Evolutionary conservation across 208 protist genomes (phyloP).

Genomic region (Acanthamoeba lenticulata): DNA sequence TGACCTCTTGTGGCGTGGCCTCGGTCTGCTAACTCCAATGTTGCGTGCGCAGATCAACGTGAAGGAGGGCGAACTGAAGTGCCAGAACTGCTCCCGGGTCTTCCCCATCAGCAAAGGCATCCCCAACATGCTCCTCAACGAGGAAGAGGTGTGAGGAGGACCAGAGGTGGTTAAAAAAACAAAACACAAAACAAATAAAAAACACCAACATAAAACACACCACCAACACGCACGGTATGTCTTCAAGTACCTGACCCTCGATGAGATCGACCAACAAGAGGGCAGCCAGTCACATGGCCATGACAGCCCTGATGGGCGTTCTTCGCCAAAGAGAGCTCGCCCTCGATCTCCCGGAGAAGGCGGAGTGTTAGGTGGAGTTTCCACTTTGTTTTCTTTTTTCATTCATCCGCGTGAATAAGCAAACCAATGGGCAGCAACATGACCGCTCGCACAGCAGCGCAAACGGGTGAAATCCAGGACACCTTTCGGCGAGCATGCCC

Average conservation of each 20-base stretch:
- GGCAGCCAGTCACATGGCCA: too few species aligned
- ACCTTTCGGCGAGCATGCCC: neutral
- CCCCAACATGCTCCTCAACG: conserved; percentile 69
- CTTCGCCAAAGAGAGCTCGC: neutral
- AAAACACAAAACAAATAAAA: neutral
- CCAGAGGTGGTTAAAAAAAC: neutral
- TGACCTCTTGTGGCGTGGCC: too few species aligned
- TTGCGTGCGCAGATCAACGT: conserved; percentile 33
- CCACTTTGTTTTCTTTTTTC: neutral
- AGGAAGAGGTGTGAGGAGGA: conserved; percentile 62
- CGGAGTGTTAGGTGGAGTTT: neutral
- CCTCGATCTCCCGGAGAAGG: neutral
- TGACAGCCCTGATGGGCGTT: neutral
- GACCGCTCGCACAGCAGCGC: neutral
- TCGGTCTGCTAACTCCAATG: neutral
- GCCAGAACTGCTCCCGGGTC: neutral
- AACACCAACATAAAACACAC: too few species aligned
- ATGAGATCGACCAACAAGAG: too few species aligned
- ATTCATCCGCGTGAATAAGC: neutral
- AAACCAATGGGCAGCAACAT: neutral
- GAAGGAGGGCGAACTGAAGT: conserved; percentile 56
- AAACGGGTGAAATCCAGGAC: neutral
- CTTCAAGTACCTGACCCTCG: too few species aligned
- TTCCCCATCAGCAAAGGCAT: conserved; percentile 66
- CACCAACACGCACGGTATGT: too few species aligned